Evolutionary conservation across 2,329 filamentous ascomycete species (phyloP), one percentile per base, ranked within the genome.

Genomic region (Cladophialophora exuberans): DNA sequence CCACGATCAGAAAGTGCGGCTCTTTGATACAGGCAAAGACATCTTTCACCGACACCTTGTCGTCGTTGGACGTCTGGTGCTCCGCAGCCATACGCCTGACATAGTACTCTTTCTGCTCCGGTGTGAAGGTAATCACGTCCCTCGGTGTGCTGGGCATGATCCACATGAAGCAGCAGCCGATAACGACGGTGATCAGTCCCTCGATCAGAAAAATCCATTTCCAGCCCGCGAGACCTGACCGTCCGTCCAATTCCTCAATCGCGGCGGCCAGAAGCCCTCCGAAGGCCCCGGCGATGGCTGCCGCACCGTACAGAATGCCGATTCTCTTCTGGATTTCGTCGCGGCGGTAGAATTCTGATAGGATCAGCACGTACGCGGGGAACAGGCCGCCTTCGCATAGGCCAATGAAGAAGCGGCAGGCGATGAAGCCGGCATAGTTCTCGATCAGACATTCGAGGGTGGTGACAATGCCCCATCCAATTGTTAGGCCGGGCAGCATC

Each of bases 141-240:
- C 11, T 6, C 5, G 50, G 75, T 13, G 66, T 75, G 54, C 79
- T 76, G 17, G 72, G 69, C 20, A 79, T 73, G 5, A 70, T 64
- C 52, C 75, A 74, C 41, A 72, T 74, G 6, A 73, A 71, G 3
- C 70, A 33, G 7, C 71, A 41, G 2, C 74, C 74, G 2, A 77
- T 67, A 4, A 73, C 26, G 5, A 76, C 67, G 0, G 77, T 78
- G 3, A 74, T 54, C 7, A 69, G 25, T n/a, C 83, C 77, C 59
- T 80, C 77, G 7, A 61, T 75, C 71, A 76, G 83, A 88, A 36
- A 81, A 75, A 17, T 80, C 76, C 76, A 78, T 38, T 75, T 68
- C 77, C 77, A 79, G 35, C 75, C 76, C 5, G 68, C 69, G 35
- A 72, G 72, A 9, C 72, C 72, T 6, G 70, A 73, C 7, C 77